Conservation (phyloP, 768 basidiomycete genomes). For the Chlorophyllum brunneum region DNA sequence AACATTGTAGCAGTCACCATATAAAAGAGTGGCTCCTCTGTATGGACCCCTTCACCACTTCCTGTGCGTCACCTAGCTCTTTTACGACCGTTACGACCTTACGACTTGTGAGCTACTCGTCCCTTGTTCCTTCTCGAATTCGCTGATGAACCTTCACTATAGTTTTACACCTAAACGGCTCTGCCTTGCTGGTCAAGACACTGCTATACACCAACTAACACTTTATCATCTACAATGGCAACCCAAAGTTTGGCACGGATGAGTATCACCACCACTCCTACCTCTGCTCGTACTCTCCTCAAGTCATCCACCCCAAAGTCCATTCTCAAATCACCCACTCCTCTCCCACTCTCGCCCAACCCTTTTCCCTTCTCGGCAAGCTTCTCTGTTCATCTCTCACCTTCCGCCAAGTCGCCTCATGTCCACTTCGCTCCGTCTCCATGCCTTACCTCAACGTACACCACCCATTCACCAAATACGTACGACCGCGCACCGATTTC, state of each 20-base stretch:
- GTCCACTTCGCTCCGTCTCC: constrained; percentile 70
- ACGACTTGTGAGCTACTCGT: not conserved
- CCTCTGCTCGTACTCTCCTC: constrained; percentile 29
- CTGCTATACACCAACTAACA: too few relatives aligned
- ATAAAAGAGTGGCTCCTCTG: not conserved
- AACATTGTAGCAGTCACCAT: too few relatives aligned
- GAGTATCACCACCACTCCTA: constrained; percentile 25
- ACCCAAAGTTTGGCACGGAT: too few relatives aligned
- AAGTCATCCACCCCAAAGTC: too few relatives aligned
- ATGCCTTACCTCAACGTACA: constrained; percentile 48
- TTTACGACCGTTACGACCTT: constrained; percentile 18
- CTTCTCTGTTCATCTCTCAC: constrained; percentile 29
- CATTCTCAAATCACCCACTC: constrained; percentile 38
- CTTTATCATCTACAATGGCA: too few relatives aligned
- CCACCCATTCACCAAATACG: constrained; percentile 50
- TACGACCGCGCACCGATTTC: constrained; percentile 67
- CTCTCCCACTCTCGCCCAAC: constrained; percentile 33
- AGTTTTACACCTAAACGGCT: constrained; percentile 20
- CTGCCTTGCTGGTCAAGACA: constrained; percentile 48
- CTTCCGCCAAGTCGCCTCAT: constrained; percentile 38
- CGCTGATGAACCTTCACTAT: constrained; percentile 1
- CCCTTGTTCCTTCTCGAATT: constrained; percentile 5
- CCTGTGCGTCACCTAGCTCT: not conserved
- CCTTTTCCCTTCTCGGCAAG: constrained; percentile 26
- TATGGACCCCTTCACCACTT: not conserved